Conservation (phyloP, 495 filamentous ascomycete species). For the Cenococcum geophilum region DNA sequence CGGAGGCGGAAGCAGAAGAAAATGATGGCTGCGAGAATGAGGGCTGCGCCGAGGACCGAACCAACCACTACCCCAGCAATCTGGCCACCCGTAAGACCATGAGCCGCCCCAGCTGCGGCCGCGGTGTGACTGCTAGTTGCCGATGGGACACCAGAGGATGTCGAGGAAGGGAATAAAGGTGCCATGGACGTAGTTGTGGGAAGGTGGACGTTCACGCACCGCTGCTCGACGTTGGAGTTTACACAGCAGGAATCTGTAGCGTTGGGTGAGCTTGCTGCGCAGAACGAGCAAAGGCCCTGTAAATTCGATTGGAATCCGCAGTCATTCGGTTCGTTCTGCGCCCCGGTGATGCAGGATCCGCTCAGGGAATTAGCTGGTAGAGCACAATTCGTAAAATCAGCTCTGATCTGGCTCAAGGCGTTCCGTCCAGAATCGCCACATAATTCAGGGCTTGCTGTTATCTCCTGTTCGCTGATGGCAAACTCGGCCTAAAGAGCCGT, state of each 20-base stretch:
- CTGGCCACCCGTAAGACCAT: slow-evolving; percentile 67
- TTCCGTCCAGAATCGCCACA: slow-evolving; percentile 59
- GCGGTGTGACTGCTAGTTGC: slow-evolving; percentile 37
- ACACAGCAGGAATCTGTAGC: slow-evolving; percentile 94
- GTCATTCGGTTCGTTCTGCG: slow-evolving; percentile 73
- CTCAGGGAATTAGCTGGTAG: slow-evolving; percentile 72
- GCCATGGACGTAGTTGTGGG: slow-evolving; percentile 67
- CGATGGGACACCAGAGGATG: slow-evolving; percentile 42
- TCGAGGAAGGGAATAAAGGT: slow-evolving; percentile 51
- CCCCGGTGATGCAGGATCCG: slow-evolving; percentile 65
- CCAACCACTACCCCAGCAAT: slow-evolving; percentile 92
- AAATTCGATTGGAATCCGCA: slow-evolving; percentile 83
- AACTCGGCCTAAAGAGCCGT: slow-evolving; percentile 57
- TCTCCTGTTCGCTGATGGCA: slow-evolving; percentile 80
- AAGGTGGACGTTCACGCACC: slow-evolving; percentile 67
- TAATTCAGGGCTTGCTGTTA: slow-evolving; percentile 64
- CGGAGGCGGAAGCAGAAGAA: slow-evolving; percentile 49
- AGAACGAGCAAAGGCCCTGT: slow-evolving; percentile 81
- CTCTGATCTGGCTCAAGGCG: slow-evolving; percentile 71
- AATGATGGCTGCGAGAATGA: slow-evolving; percentile 59
- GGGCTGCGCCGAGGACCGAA: slow-evolving; percentile 61
- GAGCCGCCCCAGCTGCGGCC: slow-evolving; percentile 7
- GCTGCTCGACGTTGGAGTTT: slow-evolving; percentile 61
- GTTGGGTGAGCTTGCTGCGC: slow-evolving; percentile 72
- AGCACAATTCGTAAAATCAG: slow-evolving; percentile 88